Conservation (phyloP, 176 grass and related monocot genomes). For the Triticum dicoccoides region DNA sequence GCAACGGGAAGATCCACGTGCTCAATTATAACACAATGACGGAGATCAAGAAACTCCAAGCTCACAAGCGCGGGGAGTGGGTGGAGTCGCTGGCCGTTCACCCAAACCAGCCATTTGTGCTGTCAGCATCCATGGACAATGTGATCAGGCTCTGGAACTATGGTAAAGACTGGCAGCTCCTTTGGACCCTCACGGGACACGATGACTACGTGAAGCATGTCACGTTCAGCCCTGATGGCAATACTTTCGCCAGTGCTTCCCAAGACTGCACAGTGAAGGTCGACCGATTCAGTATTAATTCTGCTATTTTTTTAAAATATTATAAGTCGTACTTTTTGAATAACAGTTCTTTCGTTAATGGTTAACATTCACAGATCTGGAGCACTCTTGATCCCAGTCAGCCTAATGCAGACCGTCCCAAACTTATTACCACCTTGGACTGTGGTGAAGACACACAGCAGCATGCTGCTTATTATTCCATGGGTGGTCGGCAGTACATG, state of each 20-base stretch:
- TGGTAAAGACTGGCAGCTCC: constrained; percentile 24
- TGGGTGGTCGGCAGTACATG: no score
- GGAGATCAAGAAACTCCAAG: constrained; percentile 44
- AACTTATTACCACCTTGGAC: no score
- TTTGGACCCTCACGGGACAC: constrained; percentile 40
- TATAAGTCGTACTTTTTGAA: no score
- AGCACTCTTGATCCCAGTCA: no score
- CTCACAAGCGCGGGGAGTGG: constrained; percentile 14
- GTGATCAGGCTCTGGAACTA: constrained; percentile 48
- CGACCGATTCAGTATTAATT: no score
- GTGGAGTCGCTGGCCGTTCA: constrained; percentile 40
- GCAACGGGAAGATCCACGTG: constrained; percentile 48
- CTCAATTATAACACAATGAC: constrained; percentile 40
- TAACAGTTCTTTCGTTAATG: no score
- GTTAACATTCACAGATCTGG: no score
- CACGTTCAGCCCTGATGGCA: constrained; percentile 30
- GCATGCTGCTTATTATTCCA: no score
- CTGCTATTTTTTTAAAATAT: no score
- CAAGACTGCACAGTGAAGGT: constrained; percentile 59
- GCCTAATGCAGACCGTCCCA: no score
- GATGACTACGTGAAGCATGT: constrained; percentile 38
- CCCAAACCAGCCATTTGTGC: constrained; percentile 35
- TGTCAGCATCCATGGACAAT: constrained; percentile 39
- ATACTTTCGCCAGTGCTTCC: constrained; percentile 61
- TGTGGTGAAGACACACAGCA: no score